phyloP scores from a whole-genome alignment of 495 filamentous ascomycete species.

The Xeromyces bisporus region DNA sequence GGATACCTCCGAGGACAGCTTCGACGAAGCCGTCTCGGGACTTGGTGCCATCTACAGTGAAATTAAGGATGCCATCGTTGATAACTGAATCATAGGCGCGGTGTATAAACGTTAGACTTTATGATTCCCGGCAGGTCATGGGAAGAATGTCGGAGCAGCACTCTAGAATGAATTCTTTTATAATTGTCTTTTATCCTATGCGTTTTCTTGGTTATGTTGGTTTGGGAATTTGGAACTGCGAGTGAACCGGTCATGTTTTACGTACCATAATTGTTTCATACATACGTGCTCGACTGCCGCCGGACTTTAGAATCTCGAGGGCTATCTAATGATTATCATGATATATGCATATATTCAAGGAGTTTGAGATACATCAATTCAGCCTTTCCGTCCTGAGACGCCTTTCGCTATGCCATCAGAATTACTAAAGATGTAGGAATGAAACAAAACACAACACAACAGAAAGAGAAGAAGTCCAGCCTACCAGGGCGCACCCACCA shows the following conservation, averaged over 20 bases:
- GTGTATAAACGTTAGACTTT: no score
- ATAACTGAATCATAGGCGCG: no score
- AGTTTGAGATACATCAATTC: no score
- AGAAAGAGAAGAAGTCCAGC: no score
- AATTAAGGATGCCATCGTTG: conserved; percentile 26
- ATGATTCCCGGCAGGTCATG: not conserved
- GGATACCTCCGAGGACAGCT: conserved; percentile 10
- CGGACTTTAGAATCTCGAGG: no score
- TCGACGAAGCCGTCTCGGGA: conserved; percentile 13
- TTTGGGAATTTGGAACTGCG: conserved; percentile 1
- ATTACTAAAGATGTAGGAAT: no score
- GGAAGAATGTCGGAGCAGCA: not conserved
- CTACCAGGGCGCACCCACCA: no score
- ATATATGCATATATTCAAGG: no score
- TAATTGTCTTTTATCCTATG: not conserved
- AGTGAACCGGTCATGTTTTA: conserved; percentile 8
- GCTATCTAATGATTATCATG: conserved; percentile 13
- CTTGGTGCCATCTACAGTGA: conserved; percentile 31
- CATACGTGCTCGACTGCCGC: no score
- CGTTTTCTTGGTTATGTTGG: not conserved
- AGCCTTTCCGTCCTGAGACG: no score
- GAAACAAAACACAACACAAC: no score
- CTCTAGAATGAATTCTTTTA: not conserved
- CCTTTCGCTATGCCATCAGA: no score
- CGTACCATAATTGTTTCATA: not conserved